Evolutionary conservation across 331 rosid genomes (phyloP).

Genomic region (Malus hybrid): DNA sequence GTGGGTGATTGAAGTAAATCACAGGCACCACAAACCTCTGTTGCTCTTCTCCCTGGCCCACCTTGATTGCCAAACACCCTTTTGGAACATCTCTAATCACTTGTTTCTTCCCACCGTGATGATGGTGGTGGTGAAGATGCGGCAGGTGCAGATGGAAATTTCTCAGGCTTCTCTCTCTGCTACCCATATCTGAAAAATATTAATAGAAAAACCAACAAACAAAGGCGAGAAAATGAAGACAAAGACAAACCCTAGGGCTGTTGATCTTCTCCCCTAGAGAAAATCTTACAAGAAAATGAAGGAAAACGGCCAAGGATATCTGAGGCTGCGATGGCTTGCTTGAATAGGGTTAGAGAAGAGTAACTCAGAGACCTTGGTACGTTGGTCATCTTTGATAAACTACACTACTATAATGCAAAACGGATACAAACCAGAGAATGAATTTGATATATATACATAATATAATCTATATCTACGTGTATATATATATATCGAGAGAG

Average conservation of each 20-base stretch:
- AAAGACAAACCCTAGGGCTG: neutral
- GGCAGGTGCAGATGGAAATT: constrained; percentile 34
- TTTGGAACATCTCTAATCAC: constrained; percentile 51
- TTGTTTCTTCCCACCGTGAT: constrained; percentile 23
- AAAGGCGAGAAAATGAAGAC: neutral
- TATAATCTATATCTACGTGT: too few species aligned
- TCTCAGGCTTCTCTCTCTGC: constrained; percentile 43
- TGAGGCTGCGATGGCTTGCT: constrained; percentile 8
- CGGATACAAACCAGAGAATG: neutral
- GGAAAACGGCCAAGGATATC: constrained; percentile 34
- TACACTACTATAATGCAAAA: neutral
- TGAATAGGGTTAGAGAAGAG: constrained; percentile 21
- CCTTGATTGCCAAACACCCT: constrained; percentile 83
- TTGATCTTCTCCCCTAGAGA: neutral
- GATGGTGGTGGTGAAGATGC: constrained; percentile 19
- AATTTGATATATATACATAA: constrained; percentile 14
- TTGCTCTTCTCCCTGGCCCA: constrained; percentile 63
- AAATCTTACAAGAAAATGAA: constrained; percentile 27
- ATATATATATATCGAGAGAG: neutral
- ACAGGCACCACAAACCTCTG: constrained; percentile 88
- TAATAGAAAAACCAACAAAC: neutral
- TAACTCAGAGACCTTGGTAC: constrained; percentile 16
- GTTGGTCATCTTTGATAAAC: constrained; percentile 28
- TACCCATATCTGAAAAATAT: constrained; percentile 36
- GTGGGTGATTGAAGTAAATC: constrained; percentile 72